A percentile compares a stretch with the other conserved stretches of the same genome.
These are phyloP conservation scores for Tricholoma hemisulphureum DNA, from an alignment of 768 basidiomycete species.

Conservation along the genomic window DNA sequence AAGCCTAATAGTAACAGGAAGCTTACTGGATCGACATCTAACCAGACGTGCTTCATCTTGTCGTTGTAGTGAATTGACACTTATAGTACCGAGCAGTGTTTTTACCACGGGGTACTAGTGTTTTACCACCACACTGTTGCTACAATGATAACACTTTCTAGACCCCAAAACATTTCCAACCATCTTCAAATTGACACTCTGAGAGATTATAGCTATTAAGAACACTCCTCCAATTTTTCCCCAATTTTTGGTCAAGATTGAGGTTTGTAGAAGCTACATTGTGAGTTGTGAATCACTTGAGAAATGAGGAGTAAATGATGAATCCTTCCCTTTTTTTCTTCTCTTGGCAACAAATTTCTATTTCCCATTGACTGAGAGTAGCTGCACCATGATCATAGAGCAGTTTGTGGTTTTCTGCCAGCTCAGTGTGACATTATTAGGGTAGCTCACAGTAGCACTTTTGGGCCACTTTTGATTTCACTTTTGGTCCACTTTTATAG, in stretches of 20 bases:
- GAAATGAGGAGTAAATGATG: neutral
- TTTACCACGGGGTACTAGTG: neutral
- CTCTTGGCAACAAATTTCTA: neutral
- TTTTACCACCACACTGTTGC: neutral
- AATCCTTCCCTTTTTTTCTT: neutral
- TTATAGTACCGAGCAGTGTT: too few species aligned
- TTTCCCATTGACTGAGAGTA: neutral
- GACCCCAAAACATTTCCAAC: neutral
- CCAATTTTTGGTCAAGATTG: neutral
- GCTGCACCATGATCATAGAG: neutral
- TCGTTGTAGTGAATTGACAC: neutral
- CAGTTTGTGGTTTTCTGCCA: neutral
- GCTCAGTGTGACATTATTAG: neutral
- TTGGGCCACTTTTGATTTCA: too few species aligned
- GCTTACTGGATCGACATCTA: slow-evolving; percentile 66
- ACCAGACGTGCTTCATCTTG: slow-evolving; percentile 47
- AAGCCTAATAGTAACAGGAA: neutral
- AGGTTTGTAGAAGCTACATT: neutral
- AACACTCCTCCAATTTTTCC: neutral
- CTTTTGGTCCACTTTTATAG: too few species aligned
- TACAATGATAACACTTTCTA: neutral
- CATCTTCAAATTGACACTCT: neutral
- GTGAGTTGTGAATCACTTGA: neutral
- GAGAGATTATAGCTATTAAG: neutral
- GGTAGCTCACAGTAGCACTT: too few species aligned